Evolutionary conservation across 108 stramenopile genomes (phyloP).

Genomic region (Seminavis robusta): DNA sequence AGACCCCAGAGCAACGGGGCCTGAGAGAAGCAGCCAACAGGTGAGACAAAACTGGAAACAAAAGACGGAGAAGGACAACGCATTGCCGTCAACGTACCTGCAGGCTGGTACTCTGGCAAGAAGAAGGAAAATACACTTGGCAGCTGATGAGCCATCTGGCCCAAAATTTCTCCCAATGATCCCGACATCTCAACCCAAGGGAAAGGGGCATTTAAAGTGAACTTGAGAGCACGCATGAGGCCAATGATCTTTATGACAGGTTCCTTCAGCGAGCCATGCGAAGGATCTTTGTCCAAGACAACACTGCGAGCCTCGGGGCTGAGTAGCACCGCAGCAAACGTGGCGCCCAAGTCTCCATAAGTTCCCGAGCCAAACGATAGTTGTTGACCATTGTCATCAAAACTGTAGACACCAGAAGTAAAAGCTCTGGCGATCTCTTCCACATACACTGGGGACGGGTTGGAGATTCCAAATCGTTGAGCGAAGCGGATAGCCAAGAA

Average conservation of each 20-base stretch:
- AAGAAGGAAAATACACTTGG: conserved; percentile 68
- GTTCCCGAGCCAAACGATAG: conserved; percentile 34
- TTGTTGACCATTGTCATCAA: no score
- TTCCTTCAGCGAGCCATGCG: conserved; percentile 55
- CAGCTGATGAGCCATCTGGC: conserved; percentile 35
- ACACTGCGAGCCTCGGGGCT: conserved; percentile 46
- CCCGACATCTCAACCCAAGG: conserved; percentile 3
- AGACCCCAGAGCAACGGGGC: conserved; percentile 23
- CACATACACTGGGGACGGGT: conserved; percentile 63
- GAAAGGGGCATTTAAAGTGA: conserved; percentile 8
- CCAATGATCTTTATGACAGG: conserved; percentile 51
- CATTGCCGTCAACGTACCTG: no score
- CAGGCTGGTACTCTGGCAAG: conserved; percentile 37
- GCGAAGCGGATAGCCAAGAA: conserved; percentile 58
- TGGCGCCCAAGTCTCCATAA: conserved; percentile 59
- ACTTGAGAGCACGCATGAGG: conserved; percentile 57
- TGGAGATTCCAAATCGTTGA: conserved; percentile 63
- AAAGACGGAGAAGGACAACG: no score
- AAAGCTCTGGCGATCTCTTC: conserved; percentile 46
- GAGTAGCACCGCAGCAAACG: conserved; percentile 48
- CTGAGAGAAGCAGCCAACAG: no score
- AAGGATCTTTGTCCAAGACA: conserved; percentile 51
- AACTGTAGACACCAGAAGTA: conserved; percentile 41
- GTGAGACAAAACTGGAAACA: no score
- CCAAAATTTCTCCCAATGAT: conserved; percentile 29